Conservation (phyloP, 192 early-diverging fungal genomes). For the Polychytrium aggregatum region DNA sequence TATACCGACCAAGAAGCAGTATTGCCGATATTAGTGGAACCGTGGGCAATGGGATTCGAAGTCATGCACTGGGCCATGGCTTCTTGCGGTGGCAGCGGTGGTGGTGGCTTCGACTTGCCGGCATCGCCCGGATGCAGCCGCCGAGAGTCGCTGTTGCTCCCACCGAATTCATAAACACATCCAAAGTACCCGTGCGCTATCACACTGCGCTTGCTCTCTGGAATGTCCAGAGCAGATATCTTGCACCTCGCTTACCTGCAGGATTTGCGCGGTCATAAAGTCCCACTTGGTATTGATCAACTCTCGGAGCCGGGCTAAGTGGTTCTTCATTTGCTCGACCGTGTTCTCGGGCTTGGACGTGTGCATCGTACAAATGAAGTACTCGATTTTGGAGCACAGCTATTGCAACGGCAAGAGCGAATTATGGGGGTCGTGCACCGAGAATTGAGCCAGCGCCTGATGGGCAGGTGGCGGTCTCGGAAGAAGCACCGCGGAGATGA, state of each 20-base stretch:
- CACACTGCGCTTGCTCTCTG: neutral
- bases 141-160: too few species aligned
- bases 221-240: neutral
- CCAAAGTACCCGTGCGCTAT: too few species aligned
- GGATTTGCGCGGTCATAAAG: slow-evolving; percentile 17
- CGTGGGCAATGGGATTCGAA: too few species aligned
- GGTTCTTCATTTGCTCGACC: neutral
- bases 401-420: neutral
- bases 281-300: slow-evolving; percentile 35
- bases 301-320: slow-evolving; percentile 16
- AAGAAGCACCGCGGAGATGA: neutral
- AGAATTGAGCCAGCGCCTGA: neutral
- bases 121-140: too few species aligned
- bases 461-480: neutral
- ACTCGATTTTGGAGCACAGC: slow-evolving; percentile 11
- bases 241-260: slow-evolving; percentile 14
- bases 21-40: too few species aligned
- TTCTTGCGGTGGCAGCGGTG: neutral
- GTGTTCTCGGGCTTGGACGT: neutral
- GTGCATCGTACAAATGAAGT: neutral
- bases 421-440: neutral
- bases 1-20: too few species aligned
- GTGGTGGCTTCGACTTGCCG: too few species aligned
- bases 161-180: neutral
- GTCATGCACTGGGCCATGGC: too few species aligned